Conservation (phyloP, 2,329 filamentous ascomycete genomes). For the Xylaria sp. region DNA sequence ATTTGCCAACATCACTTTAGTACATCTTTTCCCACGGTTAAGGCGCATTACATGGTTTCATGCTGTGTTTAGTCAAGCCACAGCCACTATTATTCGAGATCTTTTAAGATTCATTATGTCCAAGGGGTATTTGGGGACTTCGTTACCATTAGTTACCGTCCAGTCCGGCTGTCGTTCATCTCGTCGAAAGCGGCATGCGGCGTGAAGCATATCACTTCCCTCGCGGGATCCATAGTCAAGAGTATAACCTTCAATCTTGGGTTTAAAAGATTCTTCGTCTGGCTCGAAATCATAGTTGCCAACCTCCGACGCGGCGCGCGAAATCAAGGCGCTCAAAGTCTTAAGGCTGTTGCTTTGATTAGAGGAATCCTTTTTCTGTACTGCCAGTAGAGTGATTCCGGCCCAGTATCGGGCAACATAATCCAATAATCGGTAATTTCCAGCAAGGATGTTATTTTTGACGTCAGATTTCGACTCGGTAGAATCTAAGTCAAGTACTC, state of each 20-base stretch:
- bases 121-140: neutral
- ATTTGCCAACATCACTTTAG: too few species aligned
- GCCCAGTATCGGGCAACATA: neutral
- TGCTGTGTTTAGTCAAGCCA: neutral
- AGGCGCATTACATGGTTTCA: neutral
- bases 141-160: neutral
- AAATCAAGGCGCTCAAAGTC: neutral
- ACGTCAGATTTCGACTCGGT: conserved; percentile 7
- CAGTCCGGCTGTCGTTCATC: neutral
- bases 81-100: neutral
- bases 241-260: neutral
- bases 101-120: neutral
- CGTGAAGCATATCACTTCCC: neutral
- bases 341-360: neutral
- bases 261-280: neutral
- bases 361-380: neutral
- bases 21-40: neutral
- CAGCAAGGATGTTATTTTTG: neutral
- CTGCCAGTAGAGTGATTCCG: neutral
- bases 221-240: neutral
- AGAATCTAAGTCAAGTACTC: neutral
- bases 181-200: neutral
- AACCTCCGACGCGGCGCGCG: neutral
- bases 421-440: conserved; percentile 13
- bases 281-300: neutral